These are phyloP conservation scores for Grosmannia serpens DNA, from an alignment of 2,329 filamentous ascomycete genomes.

Conservation along the genomic window DNA sequence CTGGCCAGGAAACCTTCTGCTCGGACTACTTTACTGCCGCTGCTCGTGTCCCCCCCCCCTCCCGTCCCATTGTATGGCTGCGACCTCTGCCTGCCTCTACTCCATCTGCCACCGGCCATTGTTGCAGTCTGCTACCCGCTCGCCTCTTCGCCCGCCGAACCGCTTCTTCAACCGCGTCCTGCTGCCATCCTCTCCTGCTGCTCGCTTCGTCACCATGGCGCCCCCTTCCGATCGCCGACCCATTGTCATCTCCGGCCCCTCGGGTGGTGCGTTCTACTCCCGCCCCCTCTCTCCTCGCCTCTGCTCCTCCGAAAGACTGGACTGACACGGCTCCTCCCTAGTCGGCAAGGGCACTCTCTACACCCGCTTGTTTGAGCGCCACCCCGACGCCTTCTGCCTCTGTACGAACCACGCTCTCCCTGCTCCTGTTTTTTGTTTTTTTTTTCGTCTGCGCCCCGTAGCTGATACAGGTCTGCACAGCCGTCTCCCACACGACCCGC, in stretches of 20 bases:
- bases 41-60: too few relatives aligned
- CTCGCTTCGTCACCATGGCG: constrained; percentile 9
- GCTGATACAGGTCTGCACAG: not conserved
- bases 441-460: not conserved
- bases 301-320: too few relatives aligned
- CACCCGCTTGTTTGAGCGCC: constrained; percentile 50
- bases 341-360: constrained; percentile 75
- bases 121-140: not conserved
- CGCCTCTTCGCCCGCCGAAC: not conserved
- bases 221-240: constrained; percentile 43
- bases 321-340: constrained; percentile 24
- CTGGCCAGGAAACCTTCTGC: not conserved
- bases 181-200: not conserved
- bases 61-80: not conserved
- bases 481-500: constrained; percentile 70
- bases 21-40: not conserved
- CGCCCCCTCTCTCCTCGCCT: not conserved
- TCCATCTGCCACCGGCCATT: not conserved
- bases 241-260: constrained; percentile 69
- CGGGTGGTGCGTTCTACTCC: constrained; percentile 31
- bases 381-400: constrained; percentile 12
- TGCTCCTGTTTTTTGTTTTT: constrained; percentile 6
- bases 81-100: not conserved
- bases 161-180: not conserved
- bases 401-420: constrained; percentile 6